A percentile compares a stretch with the other conserved stretches of the same genome.
Conservation (phyloP, 495 filamentous ascomycete species). For the Friedmanniomyces simplex region DNA sequence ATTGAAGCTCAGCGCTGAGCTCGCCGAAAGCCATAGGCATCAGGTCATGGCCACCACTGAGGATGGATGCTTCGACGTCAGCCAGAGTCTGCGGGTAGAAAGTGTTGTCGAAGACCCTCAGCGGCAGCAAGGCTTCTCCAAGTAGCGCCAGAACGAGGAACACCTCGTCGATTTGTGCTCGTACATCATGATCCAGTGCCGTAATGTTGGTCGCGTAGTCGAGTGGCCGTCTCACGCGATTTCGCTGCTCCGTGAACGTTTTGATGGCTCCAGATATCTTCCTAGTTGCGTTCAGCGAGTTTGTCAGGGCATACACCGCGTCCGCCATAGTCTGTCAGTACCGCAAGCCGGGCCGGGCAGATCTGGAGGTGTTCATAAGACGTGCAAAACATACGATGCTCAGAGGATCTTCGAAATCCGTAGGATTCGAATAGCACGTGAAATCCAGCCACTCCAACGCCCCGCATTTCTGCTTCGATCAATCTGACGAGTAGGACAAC, state of each 20-base stretch:
- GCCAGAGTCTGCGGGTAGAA: constrained; percentile 3
- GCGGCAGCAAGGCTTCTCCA: constrained; percentile 3
- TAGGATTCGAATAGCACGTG: no score
- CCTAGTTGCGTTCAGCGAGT: not conserved
- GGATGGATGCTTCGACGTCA: constrained; percentile 5
- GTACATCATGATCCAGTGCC: not conserved
- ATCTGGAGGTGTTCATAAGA: not conserved
- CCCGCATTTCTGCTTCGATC: no score
- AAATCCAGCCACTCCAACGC: no score
- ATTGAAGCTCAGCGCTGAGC: constrained; percentile 3
- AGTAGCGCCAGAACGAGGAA: constrained; percentile 5
- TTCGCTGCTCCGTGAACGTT: not conserved
- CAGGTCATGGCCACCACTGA: not conserved
- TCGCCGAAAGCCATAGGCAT: constrained; percentile 2
- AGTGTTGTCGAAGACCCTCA: constrained; percentile 5
- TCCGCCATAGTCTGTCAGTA: not conserved
- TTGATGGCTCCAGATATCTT: not conserved
- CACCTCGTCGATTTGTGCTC: constrained; percentile 11
- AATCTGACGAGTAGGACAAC: no score
- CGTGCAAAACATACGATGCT: no score
- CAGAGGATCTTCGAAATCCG: no score
- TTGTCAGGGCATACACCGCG: not conserved
- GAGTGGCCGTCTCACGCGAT: not conserved
- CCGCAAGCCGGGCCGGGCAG: not conserved
- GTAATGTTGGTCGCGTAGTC: not conserved